Conservation (phyloP, 2,329 filamentous ascomycete genomes). For the Tolypocladium guangdongense region DNA sequence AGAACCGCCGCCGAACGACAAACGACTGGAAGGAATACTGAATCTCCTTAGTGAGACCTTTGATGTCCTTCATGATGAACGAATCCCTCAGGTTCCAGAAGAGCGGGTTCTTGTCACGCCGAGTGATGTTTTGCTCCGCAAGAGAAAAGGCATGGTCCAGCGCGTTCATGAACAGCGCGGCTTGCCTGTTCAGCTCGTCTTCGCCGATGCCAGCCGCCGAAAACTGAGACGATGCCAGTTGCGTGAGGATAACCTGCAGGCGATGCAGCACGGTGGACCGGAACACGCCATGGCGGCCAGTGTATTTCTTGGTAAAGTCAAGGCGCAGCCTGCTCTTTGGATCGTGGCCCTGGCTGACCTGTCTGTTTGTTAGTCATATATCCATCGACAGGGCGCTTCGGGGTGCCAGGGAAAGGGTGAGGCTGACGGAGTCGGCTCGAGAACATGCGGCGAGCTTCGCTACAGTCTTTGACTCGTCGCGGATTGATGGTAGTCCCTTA, state of each 20-base stretch:
- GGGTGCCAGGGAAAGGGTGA: neutral
- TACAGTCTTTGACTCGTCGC: neutral
- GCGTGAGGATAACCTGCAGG: conserved; percentile 24
- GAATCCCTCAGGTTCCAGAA: conserved; percentile 49
- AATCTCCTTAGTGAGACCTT: conserved; percentile 45
- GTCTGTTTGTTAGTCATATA: neutral
- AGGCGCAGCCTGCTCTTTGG: conserved; percentile 20
- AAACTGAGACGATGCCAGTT: conserved; percentile 13
- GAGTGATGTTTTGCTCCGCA: conserved; percentile 27
- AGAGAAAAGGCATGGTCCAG: conserved; percentile 34
- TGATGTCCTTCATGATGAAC: conserved; percentile 42
- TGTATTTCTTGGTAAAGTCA: conserved; percentile 11
- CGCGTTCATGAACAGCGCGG: conserved; percentile 31
- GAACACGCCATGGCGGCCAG: conserved; percentile 20
- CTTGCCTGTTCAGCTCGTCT: conserved; percentile 33
- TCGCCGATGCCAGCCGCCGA: conserved; percentile 17
- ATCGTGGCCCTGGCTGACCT: conserved; percentile 23
- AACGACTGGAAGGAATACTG: conserved; percentile 59
- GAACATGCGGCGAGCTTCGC: conserved; percentile 6
- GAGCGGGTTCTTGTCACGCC: conserved; percentile 36
- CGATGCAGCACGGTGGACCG: conserved; percentile 22
- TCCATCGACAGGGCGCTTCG: neutral
- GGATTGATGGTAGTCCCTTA: neutral
- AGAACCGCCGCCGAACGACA: conserved; percentile 45
- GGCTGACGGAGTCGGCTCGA: conserved; percentile 15